Percentiles rank a stretch among this genome's conserved stretches.
Conservation (phyloP, 1,139 yeast genomes). For the Diutina neorugosa region DNA sequence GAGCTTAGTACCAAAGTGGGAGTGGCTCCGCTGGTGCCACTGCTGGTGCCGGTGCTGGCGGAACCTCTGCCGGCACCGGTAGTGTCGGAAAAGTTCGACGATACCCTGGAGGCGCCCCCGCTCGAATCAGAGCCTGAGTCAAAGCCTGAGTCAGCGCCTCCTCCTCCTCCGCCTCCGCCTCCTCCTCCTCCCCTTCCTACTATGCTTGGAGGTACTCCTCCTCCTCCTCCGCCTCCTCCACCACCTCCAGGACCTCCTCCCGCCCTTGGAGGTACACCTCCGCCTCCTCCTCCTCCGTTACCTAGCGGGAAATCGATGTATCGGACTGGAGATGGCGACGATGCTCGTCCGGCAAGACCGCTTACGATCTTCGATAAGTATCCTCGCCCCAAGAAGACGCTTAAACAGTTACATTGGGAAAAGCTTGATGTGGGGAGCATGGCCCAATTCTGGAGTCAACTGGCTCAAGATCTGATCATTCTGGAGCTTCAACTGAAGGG, state of each 20-base stretch:
- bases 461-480: slow-evolving; percentile 29
- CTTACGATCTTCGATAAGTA: slow-evolving; percentile 38
- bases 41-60: too few relatives aligned
- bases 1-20: slow-evolving; percentile 45
- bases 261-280: slow-evolving; percentile 5
- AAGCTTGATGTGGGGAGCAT: slow-evolving; percentile 47
- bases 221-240: slow-evolving; percentile 6
- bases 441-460: slow-evolving; percentile 47
- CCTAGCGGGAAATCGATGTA: neutral
- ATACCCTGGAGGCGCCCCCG: too few relatives aligned
- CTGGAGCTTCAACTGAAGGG: slow-evolving; percentile 53
- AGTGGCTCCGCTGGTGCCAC: neutral
- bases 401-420: slow-evolving; percentile 80
- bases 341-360: neutral
- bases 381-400: slow-evolving; percentile 68
- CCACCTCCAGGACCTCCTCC: slow-evolving; percentile 7
- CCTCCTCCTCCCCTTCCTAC: slow-evolving; percentile 6
- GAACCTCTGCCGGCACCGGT: too few relatives aligned
- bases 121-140: too few relatives aligned
- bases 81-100: too few relatives aligned
- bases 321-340: neutral
- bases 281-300: slow-evolving; percentile 9
- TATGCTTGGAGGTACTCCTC: slow-evolving; percentile 5
- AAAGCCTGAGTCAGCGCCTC: neutral
- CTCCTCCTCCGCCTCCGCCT: slow-evolving; percentile 3